These are phyloP conservation scores for Tothia fuscella DNA, from an alignment of 2,329 filamentous ascomycete genomes.

Conservation along the genomic window DNA sequence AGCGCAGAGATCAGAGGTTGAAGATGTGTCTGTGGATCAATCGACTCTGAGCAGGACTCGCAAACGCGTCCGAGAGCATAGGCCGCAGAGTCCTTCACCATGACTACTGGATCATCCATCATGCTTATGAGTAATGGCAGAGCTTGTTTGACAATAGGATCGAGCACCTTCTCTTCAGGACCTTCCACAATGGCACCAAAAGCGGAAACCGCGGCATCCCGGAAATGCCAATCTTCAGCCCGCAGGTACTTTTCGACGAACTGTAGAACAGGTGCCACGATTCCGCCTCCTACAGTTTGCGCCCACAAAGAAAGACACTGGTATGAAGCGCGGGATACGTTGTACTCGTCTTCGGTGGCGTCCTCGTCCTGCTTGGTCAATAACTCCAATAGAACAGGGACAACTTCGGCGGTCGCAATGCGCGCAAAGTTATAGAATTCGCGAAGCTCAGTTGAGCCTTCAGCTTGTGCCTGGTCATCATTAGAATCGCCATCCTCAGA, in stretches of 20 bases:
- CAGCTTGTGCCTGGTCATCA: conserved; percentile 40
- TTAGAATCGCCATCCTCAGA: background rate
- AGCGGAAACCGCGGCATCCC: conserved; percentile 91
- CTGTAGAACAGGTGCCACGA: conserved; percentile 73
- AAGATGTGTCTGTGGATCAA: conserved; percentile 74
- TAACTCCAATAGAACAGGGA: conserved; percentile 77
- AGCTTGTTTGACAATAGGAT: conserved; percentile 91
- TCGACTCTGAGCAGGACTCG: conserved; percentile 81
- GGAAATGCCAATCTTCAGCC: conserved; percentile 83
- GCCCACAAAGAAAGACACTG: conserved; percentile 94
- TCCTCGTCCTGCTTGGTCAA: conserved; percentile 98
- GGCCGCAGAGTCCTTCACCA: conserved; percentile 90
- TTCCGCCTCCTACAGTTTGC: conserved; percentile 73
- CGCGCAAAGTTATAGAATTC: conserved; percentile 94
- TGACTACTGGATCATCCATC: conserved; percentile 77
- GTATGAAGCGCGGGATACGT: conserved; percentile 86
- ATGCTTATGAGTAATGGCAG: conserved; percentile 84
- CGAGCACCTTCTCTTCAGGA: conserved; percentile 80
- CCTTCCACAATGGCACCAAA: conserved; percentile 99
- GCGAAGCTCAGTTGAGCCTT: conserved; percentile 72
- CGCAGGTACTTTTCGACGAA: conserved; percentile 91
- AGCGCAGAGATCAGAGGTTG: conserved; percentile 76
- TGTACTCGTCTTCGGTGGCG: conserved; percentile 93
- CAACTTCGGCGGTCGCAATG: conserved; percentile 85
- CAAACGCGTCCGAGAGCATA: conserved; percentile 94